phyloP scores from a whole-genome alignment of 2,329 filamentous ascomycete genomes.

The Monosporascus sp. region DNA sequence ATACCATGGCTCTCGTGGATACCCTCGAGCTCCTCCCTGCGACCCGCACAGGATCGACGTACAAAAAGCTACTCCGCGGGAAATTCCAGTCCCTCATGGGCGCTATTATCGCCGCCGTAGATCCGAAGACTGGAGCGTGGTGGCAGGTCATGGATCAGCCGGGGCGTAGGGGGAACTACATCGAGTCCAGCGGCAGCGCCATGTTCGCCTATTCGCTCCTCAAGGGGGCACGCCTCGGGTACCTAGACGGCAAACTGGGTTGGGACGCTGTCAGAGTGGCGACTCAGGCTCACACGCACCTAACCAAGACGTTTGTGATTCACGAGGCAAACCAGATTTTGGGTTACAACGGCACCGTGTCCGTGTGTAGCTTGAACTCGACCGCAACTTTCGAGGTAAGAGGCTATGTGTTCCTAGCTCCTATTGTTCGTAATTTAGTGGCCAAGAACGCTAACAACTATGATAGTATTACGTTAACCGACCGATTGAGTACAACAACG shows the following conservation, averaged over 20 bases:
- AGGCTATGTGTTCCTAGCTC: neutral
- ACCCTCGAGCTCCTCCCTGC: conserved; percentile 25
- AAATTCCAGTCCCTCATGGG: conserved; percentile 18
- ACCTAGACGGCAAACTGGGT: conserved; percentile 13
- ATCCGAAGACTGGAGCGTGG: conserved; percentile 28
- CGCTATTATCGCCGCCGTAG: conserved; percentile 19
- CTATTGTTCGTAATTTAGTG: neutral
- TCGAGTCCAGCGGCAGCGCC: conserved; percentile 31
- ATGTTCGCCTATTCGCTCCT: conserved; percentile 34
- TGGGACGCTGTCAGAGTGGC: conserved; percentile 8
- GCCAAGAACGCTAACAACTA: conserved; percentile 7
- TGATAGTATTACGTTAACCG: conserved; percentile 31
- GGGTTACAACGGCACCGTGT: conserved; percentile 32
- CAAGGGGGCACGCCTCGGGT: conserved; percentile 30
- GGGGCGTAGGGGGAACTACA: conserved; percentile 26
- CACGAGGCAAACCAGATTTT: conserved; percentile 19
- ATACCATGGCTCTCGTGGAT: conserved; percentile 31
- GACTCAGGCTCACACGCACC: conserved; percentile 14
- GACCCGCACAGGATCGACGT: neutral
- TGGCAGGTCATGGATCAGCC: conserved; percentile 31
- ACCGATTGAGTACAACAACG: conserved; percentile 31
- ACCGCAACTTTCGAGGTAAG: conserved; percentile 31
- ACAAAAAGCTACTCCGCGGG: conserved; percentile 7
- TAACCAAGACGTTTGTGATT: conserved; percentile 22
- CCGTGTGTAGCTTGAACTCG: conserved; percentile 37